Percentiles rank a stretch among this genome's conserved stretches.
Evolutionary conservation across 2,329 filamentous ascomycete species (phyloP).

Genomic region (Sarocladiaceae sp.): DNA sequence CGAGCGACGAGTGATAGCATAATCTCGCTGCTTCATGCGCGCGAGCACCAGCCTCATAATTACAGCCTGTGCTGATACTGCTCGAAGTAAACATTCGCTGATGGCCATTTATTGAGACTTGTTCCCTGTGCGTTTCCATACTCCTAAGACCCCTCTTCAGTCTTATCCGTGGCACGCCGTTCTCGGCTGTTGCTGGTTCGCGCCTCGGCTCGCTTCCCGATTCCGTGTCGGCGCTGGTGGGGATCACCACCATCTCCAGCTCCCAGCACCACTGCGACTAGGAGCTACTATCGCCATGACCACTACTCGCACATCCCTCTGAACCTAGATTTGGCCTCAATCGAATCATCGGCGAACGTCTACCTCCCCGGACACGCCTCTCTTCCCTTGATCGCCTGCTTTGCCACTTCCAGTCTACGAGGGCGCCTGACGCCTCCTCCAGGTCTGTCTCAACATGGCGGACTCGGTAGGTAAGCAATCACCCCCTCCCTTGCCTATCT

Average conservation of each 20-base stretch:
- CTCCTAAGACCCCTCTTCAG: too few relatives aligned
- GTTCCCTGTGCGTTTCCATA: too few relatives aligned
- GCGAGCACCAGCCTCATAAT: too few relatives aligned
- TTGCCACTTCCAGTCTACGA: conserved; percentile 4
- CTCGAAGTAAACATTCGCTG: too few relatives aligned
- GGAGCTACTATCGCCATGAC: background rate
- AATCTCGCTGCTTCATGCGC: background rate
- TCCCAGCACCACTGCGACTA: conserved; percentile 2
- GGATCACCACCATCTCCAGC: background rate
- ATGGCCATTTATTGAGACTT: too few relatives aligned
- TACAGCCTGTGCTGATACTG: too few relatives aligned
- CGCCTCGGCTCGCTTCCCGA: conserved; percentile 8
- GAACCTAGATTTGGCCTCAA: background rate
- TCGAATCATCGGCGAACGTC: background rate
- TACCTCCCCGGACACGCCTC: background rate
- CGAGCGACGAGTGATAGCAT: too few relatives aligned
- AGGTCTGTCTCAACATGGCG: conserved; percentile 22
- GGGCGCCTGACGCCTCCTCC: conserved; percentile 7
- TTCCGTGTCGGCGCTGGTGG: background rate
- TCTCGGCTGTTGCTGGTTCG: conserved; percentile 4
- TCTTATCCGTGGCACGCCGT: background rate
- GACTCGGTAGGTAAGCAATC: conserved; percentile 30
- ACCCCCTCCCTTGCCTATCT: background rate
- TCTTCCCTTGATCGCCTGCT: background rate
- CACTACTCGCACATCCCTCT: conserved; percentile 1